Evolutionary conservation across 805 yeast genomes (phyloP), one percentile per base, ranked within the genome.

Genomic region (Candida adriatica): DNA sequence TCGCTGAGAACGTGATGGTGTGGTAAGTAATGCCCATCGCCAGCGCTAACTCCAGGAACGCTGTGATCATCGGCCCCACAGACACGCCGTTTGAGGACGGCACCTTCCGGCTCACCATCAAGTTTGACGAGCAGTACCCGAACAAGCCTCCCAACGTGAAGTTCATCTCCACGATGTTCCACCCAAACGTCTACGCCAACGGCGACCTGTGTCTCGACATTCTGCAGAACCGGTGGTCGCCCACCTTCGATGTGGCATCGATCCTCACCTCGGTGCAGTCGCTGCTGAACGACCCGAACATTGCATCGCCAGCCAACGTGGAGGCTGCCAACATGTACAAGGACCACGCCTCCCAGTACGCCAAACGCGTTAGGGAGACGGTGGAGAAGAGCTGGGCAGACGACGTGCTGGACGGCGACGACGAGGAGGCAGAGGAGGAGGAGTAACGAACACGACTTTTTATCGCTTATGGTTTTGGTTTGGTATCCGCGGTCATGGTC

Each of bases 11-110:
- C 51, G 96, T 92, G 31, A 87, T 92, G 95, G 73, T 84, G 22
- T 92, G 98, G 51, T 45, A 30, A 22, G 49, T 41, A 5, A 17
- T 9, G 9, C 36, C 10, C 22, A 11, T 8, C 11, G 22, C 22
- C 22, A 30, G 20, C 20, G 8, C 13, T 9, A 39, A 41, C 13
- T 13, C 18, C 21, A 45, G 50, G 88, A 92, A 92, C 58, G 98
- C 96, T 0, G 95, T 92, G 37, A 92, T 92, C 41, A 88, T 92
- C 35, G 98, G 98, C 0, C 98, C 98, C 2, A 79, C 90, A 16
- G 96, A 87, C 43, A 92, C 98, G 1, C 97, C 98, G 4, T 92
- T 86, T 54, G 98, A 92, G 57, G 98, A 92, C 53, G 98, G 98
- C 10, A 92, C 97, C 0, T 92, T 92, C 59, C 71, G 94, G 37